Percentiles rank a stretch among this genome's conserved stretches.
Conservation (phyloP, 495 filamentous ascomycete species). For the Xanthoparmelia taractica region DNA sequence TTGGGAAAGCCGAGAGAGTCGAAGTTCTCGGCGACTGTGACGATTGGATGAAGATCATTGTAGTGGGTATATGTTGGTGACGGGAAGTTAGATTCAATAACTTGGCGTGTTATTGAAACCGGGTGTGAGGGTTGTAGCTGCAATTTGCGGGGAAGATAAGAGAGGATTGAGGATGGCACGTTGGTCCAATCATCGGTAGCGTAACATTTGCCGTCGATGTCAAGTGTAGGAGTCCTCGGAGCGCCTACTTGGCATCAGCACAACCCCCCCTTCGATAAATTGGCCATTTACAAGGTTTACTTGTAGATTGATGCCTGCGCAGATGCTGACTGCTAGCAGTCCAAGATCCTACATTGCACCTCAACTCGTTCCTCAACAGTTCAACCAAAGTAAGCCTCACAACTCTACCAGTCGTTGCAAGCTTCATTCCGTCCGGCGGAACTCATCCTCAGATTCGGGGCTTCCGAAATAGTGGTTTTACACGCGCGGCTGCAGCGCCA, state of each 20-base stretch:
- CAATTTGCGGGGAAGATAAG: conserved; percentile 62
- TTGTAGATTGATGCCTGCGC: conserved; percentile 18
- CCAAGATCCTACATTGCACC: not conserved
- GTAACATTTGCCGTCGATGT: conserved; percentile 58
- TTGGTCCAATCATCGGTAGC: conserved; percentile 78
- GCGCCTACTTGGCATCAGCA: conserved; percentile 11
- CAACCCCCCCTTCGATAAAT: not conserved
- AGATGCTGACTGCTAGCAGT: conserved; percentile 2
- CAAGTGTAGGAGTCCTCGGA: conserved; percentile 27
- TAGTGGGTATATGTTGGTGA: conserved; percentile 63
- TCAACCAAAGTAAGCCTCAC: conserved; percentile 32
- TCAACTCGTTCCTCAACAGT: conserved; percentile 16
- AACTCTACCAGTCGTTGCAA: conserved; percentile 41
- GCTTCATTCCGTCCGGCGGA: conserved; percentile 31
- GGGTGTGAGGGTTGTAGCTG: conserved; percentile 87
- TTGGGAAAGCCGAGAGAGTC: conserved; percentile 84
- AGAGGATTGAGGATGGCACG: conserved; percentile 63
- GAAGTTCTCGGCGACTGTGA: conserved; percentile 84
- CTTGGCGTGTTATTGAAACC: conserved; percentile 76
- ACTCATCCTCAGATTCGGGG: not conserved
- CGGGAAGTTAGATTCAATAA: conserved; percentile 88
- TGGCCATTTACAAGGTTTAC: not conserved
- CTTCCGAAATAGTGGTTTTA: not conserved
- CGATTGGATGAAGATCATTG: conserved; percentile 71
- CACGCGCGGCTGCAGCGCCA: not conserved